Conservation (phyloP, 306 rosid species). For the Sechiopsis laciniata region DNA sequence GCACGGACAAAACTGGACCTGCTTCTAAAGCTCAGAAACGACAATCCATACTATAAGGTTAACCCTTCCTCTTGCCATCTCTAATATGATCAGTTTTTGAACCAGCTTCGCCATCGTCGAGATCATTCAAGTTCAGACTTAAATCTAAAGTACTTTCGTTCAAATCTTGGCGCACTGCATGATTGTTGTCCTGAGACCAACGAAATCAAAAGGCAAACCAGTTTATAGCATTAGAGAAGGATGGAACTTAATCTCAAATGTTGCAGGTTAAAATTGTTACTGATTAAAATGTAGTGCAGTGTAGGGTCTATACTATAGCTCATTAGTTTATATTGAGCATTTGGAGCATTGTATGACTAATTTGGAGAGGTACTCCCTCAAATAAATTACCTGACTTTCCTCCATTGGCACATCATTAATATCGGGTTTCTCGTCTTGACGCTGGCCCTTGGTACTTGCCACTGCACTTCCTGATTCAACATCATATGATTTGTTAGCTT, state of each 20-base stretch:
- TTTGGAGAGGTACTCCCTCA: no score
- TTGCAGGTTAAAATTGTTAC: no score
- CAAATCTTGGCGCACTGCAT: conserved; percentile 79
- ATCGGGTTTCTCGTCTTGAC: conserved; percentile 76
- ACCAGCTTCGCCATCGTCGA: conserved; percentile 44
- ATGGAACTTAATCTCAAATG: not conserved
- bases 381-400: conserved; percentile 28
- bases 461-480: conserved; percentile 37
- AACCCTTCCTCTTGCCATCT: conserved; percentile 39
- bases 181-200: conserved; percentile 46
- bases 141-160: conserved; percentile 87
- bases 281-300: no score
- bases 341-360: no score
- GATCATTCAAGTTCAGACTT: conserved; percentile 77
- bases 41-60: not conserved
- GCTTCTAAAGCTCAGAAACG: no score
- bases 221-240: not conserved
- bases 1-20: conserved; percentile 7
- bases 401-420: conserved; percentile 85
- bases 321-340: no score
- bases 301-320: no score
- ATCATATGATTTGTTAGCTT: conserved; percentile 45
- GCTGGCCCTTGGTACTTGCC: conserved; percentile 37
- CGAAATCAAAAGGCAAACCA: conserved; percentile 10
- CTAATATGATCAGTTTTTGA: conserved; percentile 46